Conservation (phyloP, 441 rosid species). For the Viola pubescens region DNA sequence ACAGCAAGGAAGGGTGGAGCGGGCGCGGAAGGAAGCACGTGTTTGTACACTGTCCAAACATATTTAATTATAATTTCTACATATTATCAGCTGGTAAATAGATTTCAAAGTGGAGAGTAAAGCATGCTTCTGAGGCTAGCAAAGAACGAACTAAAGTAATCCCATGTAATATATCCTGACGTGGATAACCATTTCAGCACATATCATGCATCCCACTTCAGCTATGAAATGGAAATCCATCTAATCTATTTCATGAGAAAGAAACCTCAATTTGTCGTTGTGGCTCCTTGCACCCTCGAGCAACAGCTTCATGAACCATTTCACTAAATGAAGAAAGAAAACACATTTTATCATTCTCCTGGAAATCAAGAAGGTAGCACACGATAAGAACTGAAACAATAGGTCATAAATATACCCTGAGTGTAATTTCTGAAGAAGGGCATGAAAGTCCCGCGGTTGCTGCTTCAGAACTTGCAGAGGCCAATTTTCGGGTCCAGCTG, state of each 20-base stretch:
- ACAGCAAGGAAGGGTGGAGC: too few relatives aligned
- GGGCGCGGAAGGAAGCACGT: too few relatives aligned
- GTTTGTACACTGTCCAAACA: too few relatives aligned
- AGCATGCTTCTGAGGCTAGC: neutral
- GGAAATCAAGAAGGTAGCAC: too few relatives aligned
- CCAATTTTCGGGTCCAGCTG: slow-evolving; percentile 76
- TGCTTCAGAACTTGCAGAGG: slow-evolving; percentile 83
- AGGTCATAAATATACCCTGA: slow-evolving; percentile 49
- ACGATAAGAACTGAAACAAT: slow-evolving; percentile 1
- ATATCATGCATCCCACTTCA: too few relatives aligned
- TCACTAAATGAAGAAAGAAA: slow-evolving; percentile 42
- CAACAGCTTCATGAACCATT: slow-evolving; percentile 77
- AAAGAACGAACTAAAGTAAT: neutral
- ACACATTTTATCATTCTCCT: too few relatives aligned
- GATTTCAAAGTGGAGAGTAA: neutral
- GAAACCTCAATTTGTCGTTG: slow-evolving; percentile 92
- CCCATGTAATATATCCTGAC: slow-evolving; percentile 9
- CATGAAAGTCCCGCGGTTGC: slow-evolving; percentile 80
- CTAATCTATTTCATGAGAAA: slow-evolving; percentile 9
- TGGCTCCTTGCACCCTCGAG: slow-evolving; percentile 89
- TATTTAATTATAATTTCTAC: too few relatives aligned
- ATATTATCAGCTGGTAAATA: too few relatives aligned
- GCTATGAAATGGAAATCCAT: slow-evolving; percentile 5
- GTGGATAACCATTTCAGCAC: neutral
- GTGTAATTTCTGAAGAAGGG: slow-evolving; percentile 96